These are phyloP conservation scores for Paecilomyces fulvus DNA, from an alignment of 2,329 filamentous ascomycete genomes.

Conservation along the genomic window DNA sequence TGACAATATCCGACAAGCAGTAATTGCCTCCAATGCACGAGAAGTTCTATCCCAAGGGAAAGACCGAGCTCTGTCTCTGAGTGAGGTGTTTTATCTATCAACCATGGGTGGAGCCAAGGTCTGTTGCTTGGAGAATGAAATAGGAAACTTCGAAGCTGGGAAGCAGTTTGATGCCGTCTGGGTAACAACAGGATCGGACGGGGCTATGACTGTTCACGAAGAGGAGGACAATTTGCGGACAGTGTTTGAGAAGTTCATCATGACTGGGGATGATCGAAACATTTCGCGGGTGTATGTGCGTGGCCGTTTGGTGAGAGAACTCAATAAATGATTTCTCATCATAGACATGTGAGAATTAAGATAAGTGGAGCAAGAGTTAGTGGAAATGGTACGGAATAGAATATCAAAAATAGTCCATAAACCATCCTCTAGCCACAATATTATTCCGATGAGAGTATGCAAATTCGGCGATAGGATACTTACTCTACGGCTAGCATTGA, in stretches of 20 bases:
- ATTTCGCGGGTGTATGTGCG: constrained; percentile 48
- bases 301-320: constrained; percentile 20
- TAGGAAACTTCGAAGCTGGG: constrained; percentile 51
- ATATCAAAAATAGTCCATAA: too few species aligned
- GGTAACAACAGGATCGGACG: constrained; percentile 29
- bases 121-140: constrained; percentile 43
- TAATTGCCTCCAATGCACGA: constrained; percentile 40
- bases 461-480: too few species aligned
- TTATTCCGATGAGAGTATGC: too few species aligned
- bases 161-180: constrained; percentile 56
- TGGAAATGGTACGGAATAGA: too few species aligned
- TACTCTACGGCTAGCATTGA: too few species aligned
- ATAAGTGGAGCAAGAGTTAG: too few species aligned
- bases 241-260: constrained; percentile 56
- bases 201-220: constrained; percentile 46
- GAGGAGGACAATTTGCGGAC: constrained; percentile 39
- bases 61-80: constrained; percentile 41
- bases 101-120: constrained; percentile 55
- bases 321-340: too few species aligned
- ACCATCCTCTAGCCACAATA: too few species aligned
- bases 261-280: constrained; percentile 59
- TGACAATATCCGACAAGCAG: constrained; percentile 38
- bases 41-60: constrained; percentile 23
- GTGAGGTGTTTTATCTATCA: constrained; percentile 51
- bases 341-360: too few species aligned